Conservation (phyloP, 2,329 filamentous ascomycete species). For the Fusarium citri region DNA sequence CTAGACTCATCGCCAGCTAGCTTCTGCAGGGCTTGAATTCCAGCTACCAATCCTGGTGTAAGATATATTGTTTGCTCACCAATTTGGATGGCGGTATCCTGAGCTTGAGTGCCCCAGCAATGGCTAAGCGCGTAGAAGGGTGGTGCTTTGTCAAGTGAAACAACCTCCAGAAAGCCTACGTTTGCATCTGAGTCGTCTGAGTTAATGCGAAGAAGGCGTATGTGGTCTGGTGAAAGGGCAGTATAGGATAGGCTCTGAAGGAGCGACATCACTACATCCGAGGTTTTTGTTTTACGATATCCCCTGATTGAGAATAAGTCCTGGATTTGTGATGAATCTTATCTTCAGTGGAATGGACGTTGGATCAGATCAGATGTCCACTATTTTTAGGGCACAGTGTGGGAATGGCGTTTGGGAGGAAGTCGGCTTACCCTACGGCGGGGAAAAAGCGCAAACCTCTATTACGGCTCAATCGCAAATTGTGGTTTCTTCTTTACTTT, state of each 20-base stretch:
- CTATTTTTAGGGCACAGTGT: neutral
- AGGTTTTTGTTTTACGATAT: neutral
- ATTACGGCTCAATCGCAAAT: neutral
- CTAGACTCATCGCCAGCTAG: neutral
- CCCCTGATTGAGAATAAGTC: accelerated
- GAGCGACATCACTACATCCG: neutral
- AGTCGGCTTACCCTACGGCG: neutral
- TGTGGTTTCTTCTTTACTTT: neutral
- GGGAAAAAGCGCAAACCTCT: neutral
- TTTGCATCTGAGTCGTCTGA: neutral
- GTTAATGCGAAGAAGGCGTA: neutral
- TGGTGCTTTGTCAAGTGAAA: neutral
- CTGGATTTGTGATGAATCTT: neutral
- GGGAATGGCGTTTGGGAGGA: neutral
- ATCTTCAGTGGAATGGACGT: neutral
- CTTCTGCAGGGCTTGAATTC: neutral
- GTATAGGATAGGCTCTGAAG: neutral
- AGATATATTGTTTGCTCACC: neutral
- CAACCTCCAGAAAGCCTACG: neutral
- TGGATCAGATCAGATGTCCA: neutral
- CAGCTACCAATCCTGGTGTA: neutral
- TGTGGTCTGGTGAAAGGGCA: neutral
- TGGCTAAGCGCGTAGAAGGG: conserved; percentile 4
- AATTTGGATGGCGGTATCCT: neutral
- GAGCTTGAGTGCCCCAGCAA: neutral